A percentile compares a stretch with the other conserved stretches of the same genome.
Evolutionary conservation across 768 basidiomycete genomes (phyloP).

Genomic region (Chlorophyllum brunneum): DNA sequence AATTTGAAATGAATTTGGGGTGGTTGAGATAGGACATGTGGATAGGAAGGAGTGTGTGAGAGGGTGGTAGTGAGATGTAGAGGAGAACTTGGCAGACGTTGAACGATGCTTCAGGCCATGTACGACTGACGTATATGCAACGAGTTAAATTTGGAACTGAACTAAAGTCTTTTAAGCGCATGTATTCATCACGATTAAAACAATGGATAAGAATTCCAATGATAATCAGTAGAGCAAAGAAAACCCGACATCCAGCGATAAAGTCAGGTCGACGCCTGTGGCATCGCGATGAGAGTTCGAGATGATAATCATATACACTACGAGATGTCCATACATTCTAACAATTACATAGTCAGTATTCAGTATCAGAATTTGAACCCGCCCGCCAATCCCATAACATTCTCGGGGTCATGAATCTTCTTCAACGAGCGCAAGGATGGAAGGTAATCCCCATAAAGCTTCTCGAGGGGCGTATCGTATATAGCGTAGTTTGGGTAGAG

Average conservation of each 20-base stretch:
- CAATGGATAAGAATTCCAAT: no score
- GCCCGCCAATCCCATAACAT: slow-evolving; percentile 65
- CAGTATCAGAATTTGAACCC: slow-evolving; percentile 50
- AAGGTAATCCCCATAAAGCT: slow-evolving; percentile 50
- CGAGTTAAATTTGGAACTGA: no score
- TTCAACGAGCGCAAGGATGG: slow-evolving; percentile 36
- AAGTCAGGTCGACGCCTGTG: no score
- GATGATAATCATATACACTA: no score
- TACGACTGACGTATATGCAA: no score
- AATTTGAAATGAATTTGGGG: not conserved
- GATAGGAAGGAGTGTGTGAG: not conserved
- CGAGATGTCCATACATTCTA: not conserved
- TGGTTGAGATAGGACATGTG: not conserved
- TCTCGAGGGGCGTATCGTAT: slow-evolving; percentile 42
- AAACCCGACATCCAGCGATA: no score
- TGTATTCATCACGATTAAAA: no score
- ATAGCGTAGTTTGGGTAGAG: slow-evolving; percentile 63
- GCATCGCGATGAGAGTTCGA: no score
- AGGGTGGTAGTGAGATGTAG: not conserved
- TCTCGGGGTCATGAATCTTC: slow-evolving; percentile 45
- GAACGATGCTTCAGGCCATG: no score
- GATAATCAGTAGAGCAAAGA: no score
- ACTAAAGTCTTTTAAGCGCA: no score
- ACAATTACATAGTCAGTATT: not conserved
- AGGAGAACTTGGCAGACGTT: not conserved